A percentile compares a stretch with the other conserved stretches of the same genome.
Conservation (phyloP, 768 basidiomycete species). For the Lactarius deliciosus region DNA sequence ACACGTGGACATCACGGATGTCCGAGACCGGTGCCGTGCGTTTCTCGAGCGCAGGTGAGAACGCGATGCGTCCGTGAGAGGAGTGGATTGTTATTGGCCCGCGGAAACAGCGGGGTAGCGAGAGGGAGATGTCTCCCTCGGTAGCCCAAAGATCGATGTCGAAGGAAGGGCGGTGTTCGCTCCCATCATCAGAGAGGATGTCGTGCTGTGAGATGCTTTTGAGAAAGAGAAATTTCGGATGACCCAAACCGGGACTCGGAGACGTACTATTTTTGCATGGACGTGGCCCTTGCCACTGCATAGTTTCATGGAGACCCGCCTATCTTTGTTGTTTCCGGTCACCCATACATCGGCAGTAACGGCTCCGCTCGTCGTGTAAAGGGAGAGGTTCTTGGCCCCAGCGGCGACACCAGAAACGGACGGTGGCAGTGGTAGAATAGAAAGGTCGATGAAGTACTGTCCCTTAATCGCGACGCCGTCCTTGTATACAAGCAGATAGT, state of each 20-base stretch:
- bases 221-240: background rate
- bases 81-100: constrained; percentile 13
- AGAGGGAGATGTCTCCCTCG: constrained; percentile 4
- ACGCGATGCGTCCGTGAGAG: background rate
- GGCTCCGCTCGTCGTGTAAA: constrained; percentile 12
- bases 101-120: constrained; percentile 12
- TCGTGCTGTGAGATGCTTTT: background rate
- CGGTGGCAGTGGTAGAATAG: background rate
- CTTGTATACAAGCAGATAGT: constrained; percentile 8
- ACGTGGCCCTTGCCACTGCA: constrained; percentile 2
- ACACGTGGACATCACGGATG: background rate
- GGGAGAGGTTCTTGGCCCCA: constrained; percentile 8
- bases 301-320: background rate
- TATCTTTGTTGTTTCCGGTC: background rate
- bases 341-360: constrained; percentile 13
- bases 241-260: no score
- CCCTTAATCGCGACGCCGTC: background rate
- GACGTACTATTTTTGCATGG: constrained; percentile 9
- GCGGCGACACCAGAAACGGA: background rate
- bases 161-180: background rate
- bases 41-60: constrained; percentile 8
- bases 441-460: constrained; percentile 12
- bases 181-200: background rate
- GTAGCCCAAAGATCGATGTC: background rate
- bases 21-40: background rate